phyloP scores from a whole-genome alignment of 1,284 basidiomycete species.

The Irpex sp. region DNA sequence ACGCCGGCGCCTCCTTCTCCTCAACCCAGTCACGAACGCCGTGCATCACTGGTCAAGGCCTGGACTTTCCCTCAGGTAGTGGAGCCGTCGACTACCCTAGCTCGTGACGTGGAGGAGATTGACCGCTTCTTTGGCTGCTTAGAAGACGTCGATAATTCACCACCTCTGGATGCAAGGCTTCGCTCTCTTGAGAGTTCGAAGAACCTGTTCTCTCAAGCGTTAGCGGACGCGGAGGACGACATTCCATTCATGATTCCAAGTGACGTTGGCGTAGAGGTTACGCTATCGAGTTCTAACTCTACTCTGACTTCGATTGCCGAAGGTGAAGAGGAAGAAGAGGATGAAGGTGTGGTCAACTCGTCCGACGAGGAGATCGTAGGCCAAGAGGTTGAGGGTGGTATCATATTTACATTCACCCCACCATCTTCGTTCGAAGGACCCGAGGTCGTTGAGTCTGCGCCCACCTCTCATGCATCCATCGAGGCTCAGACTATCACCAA shows the following conservation, averaged over 20 bases:
- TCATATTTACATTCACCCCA: conserved; percentile 65
- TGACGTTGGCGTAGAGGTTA: conserved; percentile 48
- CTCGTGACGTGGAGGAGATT: conserved; percentile 38
- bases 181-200: conserved; percentile 50
- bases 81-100: conserved; percentile 19
- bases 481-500: conserved; percentile 13
- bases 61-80: conserved; percentile 66
- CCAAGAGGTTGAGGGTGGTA: conserved; percentile 54
- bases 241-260: conserved; percentile 47
- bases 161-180: conserved; percentile 30
- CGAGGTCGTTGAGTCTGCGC: conserved; percentile 11
- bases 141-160: conserved; percentile 52
- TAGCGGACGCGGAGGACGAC: conserved; percentile 41
- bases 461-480: conserved; percentile 18
- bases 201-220: conserved; percentile 49
- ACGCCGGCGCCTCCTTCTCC: conserved; percentile 25
- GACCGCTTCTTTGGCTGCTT: conserved; percentile 76
- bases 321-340: conserved; percentile 40
- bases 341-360: conserved; percentile 21
- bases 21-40: conserved; percentile 30
- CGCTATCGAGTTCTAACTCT: conserved; percentile 19
- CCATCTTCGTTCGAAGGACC: conserved; percentile 32
- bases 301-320: conserved; percentile 39
- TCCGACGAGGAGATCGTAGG: conserved; percentile 42
- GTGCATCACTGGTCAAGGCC: conserved; percentile 52